Evolutionary conservation across 1,284 basidiomycete genomes (phyloP).

Genomic region (Ustilago hordei): DNA sequence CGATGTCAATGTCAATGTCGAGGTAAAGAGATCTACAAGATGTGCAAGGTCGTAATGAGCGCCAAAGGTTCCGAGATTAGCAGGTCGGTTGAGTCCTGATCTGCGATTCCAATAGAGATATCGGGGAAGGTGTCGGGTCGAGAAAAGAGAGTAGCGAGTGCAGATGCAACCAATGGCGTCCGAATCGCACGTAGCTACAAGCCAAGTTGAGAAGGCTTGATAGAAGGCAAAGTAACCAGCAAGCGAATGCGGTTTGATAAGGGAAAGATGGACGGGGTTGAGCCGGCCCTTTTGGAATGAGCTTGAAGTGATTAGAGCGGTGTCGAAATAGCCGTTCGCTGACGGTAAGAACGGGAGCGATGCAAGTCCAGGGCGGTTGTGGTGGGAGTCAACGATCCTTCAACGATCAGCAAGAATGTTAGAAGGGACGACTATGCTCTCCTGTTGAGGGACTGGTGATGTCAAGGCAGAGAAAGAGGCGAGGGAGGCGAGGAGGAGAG

Average conservation of each 20-base stretch:
- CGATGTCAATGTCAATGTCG: not conserved
- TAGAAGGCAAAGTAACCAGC: conserved; percentile 11
- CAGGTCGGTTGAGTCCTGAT: conserved; percentile 8
- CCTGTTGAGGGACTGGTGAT: conserved; percentile 11
- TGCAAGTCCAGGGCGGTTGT: not conserved
- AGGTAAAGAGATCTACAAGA: conserved; percentile 3
- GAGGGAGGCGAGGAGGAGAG: conserved; percentile 1
- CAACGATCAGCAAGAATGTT: conserved; percentile 15
- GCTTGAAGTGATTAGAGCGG: conserved; percentile 1
- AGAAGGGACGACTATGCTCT: conserved; percentile 10
- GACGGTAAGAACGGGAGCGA: not conserved
- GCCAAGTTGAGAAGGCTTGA: conserved; percentile 29
- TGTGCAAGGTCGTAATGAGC: not conserved
- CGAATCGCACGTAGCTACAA: not conserved
- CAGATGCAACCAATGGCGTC: not conserved
- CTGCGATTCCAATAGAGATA: not conserved
- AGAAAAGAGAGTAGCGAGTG: conserved; percentile 1
- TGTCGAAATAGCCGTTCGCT: not conserved
- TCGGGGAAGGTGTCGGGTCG: not conserved
- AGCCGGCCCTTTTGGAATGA: conserved; percentile 30
- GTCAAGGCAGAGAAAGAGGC: not conserved
- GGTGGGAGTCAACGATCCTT: conserved; percentile 17
- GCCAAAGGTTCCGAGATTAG: conserved; percentile 7
- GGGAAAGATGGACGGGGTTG: conserved; percentile 35
- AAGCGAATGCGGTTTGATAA: conserved; percentile 18